Percentiles rank a stretch among this genome's conserved stretches.
phyloP scores from a whole-genome alignment of 1,284 basidiomycete species.

The Ganoderma boninense region DNA sequence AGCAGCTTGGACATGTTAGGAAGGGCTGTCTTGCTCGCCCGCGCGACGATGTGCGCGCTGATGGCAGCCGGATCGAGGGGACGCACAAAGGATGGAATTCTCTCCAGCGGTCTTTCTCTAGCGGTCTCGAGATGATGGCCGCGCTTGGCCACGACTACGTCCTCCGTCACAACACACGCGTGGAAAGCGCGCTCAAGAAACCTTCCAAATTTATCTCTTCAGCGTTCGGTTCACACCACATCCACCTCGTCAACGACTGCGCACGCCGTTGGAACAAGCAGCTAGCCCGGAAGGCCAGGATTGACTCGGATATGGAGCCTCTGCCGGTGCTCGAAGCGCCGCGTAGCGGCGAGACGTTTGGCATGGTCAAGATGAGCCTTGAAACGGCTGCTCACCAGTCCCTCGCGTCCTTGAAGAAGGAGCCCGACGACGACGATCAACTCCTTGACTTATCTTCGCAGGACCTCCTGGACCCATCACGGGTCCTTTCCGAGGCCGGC shows the following conservation, averaged over 20 bases:
- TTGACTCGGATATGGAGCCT: background rate
- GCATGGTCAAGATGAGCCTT: background rate
- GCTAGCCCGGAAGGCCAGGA: background rate
- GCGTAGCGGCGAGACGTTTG: background rate
- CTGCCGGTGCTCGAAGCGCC: background rate
- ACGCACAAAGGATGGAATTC: slow-evolving; percentile 38
- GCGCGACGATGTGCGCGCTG: slow-evolving; percentile 33
- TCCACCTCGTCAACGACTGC: slow-evolving; percentile 13
- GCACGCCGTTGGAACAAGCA: slow-evolving; percentile 12
- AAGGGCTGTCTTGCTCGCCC: slow-evolving; percentile 11
- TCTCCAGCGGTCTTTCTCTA: slow-evolving; percentile 31
- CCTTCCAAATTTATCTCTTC: slow-evolving; percentile 6
- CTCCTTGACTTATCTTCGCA: background rate
- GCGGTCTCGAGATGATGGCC: slow-evolving; percentile 30
- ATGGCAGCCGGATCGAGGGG: slow-evolving; percentile 28
- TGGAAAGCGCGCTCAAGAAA: background rate
- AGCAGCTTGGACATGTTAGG: background rate
- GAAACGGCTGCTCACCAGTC: background rate
- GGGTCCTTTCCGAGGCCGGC: background rate
- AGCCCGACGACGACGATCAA: background rate
- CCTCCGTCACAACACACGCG: slow-evolving; percentile 10
- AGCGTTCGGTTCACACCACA: slow-evolving; percentile 7
- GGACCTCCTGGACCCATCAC: background rate
- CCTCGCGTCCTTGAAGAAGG: background rate
- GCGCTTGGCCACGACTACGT: slow-evolving; percentile 18